Percentiles rank a stretch among this genome's conserved stretches.
These are phyloP conservation scores for Dioscorea cayenensis DNA, from an alignment of 116 monocot species.

Conservation along the genomic window DNA sequence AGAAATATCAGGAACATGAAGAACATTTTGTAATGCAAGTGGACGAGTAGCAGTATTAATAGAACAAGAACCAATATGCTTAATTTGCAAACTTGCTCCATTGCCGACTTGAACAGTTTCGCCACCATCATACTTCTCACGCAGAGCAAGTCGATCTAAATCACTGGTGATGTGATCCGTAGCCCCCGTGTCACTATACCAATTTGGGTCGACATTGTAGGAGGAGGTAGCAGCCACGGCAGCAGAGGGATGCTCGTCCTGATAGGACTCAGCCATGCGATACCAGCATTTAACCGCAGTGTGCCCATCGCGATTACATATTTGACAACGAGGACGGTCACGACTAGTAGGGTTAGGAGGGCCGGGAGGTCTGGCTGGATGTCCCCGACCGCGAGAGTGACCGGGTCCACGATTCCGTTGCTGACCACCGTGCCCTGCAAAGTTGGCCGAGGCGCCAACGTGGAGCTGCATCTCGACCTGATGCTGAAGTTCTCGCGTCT, in stretches of 20 bases:
- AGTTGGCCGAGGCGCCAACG: background rate
- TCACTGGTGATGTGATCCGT: constrained; percentile 5
- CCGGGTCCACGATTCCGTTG: too few species aligned
- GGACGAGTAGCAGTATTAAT: background rate
- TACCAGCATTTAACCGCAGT: background rate
- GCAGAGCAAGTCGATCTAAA: background rate
- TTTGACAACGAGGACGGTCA: too few species aligned
- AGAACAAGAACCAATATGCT: background rate
- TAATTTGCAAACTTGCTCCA: background rate
- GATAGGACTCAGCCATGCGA: background rate
- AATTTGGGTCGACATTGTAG: background rate
- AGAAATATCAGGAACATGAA: background rate
- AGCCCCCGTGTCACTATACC: background rate
- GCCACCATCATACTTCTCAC: background rate
- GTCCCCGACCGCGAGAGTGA: too few species aligned
- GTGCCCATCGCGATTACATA: background rate
- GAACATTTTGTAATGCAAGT: background rate
- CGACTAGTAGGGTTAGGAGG: too few species aligned
- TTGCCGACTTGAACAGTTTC: constrained; percentile 1
- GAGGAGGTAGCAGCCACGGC: background rate
- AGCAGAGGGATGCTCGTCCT: background rate
- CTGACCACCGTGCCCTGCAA: too few species aligned
- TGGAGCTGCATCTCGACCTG: background rate
- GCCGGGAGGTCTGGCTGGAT: too few species aligned
- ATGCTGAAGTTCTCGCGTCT: background rate